A percentile compares a stretch with the other conserved stretches of the same genome.
Conservation (phyloP, 208 protist genomes). For the Trypanosoma avium region DNA sequence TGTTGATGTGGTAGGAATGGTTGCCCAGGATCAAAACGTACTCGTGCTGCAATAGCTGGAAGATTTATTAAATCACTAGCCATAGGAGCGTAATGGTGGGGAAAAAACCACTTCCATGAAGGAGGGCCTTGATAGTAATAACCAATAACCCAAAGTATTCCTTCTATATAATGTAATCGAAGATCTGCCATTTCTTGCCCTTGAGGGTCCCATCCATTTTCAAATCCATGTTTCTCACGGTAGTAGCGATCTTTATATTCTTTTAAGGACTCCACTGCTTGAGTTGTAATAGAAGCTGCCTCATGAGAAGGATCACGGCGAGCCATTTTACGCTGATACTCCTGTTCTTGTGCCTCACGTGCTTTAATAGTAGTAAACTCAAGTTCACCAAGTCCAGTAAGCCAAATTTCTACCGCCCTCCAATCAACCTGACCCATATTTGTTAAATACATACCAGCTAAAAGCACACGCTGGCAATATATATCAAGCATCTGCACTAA, state of each 20-base stretch:
- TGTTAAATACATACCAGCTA: slow-evolving; percentile 75
- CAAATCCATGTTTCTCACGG: slow-evolving; percentile 82
- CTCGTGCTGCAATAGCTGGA: slow-evolving; percentile 43
- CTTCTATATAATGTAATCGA: slow-evolving; percentile 83
- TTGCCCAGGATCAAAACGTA: slow-evolving; percentile 70
- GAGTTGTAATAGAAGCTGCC: slow-evolving; percentile 42
- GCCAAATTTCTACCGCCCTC: slow-evolving; percentile 63
- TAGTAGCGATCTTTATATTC: slow-evolving; percentile 90
- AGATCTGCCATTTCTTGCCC: slow-evolving; percentile 68
- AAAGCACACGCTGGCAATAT: slow-evolving; percentile 79
- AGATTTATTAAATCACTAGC: slow-evolving; percentile 89
- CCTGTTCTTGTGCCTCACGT: slow-evolving; percentile 71
- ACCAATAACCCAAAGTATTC: slow-evolving; percentile 83
- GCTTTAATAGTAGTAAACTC: slow-evolving; percentile 75
- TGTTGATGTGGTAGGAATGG: slow-evolving; percentile 94
- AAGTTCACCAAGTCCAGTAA: slow-evolving; percentile 66
- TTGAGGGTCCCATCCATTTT: slow-evolving; percentile 65
- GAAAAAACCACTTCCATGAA: slow-evolving; percentile 93
- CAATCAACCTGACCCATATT: slow-evolving; percentile 74
- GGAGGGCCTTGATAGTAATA: slow-evolving; percentile 91
- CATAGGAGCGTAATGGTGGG: slow-evolving; percentile 93
- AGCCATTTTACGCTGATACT: slow-evolving; percentile 68
- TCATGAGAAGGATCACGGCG: slow-evolving; percentile 66
- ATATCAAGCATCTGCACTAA: slow-evolving; percentile 84
- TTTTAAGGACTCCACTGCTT: slow-evolving; percentile 7